These are phyloP conservation scores for Tricholoma saponaceum DNA, from an alignment of 768 basidiomycete species.

Conservation along the genomic window DNA sequence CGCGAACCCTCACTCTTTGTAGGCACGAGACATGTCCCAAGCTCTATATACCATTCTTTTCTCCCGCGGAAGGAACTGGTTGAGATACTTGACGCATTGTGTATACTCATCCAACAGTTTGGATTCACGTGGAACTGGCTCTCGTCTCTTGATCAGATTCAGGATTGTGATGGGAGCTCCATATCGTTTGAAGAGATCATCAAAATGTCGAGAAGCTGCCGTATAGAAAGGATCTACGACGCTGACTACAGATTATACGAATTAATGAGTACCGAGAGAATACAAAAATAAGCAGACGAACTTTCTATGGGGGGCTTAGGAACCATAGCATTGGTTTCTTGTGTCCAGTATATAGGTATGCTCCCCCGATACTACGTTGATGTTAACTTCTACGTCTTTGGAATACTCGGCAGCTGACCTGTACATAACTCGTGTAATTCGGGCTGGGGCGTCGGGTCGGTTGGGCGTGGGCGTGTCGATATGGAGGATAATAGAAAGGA, in stretches of 20 bases:
- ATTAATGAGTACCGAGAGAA: background rate
- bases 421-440: slow-evolving; percentile 93
- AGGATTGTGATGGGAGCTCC: slow-evolving; percentile 87
- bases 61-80: slow-evolving; percentile 86
- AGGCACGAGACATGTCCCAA: slow-evolving; percentile 96
- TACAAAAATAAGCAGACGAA: slow-evolving; percentile 31
- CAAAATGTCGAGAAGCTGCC: slow-evolving; percentile 90
- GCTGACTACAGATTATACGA: slow-evolving; percentile 58
- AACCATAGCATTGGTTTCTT: slow-evolving; percentile 87
- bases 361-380: slow-evolving; percentile 79
- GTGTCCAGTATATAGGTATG: slow-evolving; percentile 96
- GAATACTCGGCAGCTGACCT: slow-evolving; percentile 39
- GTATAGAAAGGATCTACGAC: slow-evolving; percentile 94
- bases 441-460: slow-evolving; percentile 63
- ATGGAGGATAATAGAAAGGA: slow-evolving; percentile 75
- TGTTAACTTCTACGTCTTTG: background rate
- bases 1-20: slow-evolving; percentile 68
- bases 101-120: slow-evolving; percentile 90
- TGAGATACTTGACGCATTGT: slow-evolving; percentile 88
- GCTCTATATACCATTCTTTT: slow-evolving; percentile 89
- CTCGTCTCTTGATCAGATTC: slow-evolving; percentile 89
- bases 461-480: slow-evolving; percentile 25
- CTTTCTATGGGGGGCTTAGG: slow-evolving; percentile 96
- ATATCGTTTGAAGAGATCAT: slow-evolving; percentile 85
- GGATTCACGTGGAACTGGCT: slow-evolving; percentile 78